Base-by-base conservation (phyloP, 768 basidiomycete genomes). In the Coprinopsis cinerea region DNA sequence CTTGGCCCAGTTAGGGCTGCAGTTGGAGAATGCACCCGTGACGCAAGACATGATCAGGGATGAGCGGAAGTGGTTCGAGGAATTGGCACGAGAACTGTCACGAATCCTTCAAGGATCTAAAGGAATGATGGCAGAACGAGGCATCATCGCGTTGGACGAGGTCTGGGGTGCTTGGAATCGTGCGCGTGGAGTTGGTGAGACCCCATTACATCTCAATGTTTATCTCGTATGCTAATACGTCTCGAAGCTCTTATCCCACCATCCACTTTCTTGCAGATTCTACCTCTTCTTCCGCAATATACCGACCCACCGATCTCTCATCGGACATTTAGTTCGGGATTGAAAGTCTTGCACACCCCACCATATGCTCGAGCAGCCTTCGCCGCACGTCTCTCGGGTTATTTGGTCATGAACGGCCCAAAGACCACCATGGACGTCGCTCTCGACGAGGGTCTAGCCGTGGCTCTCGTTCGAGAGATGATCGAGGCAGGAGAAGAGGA, bases 151-250 rank as follows among this genome's bases (percentile, higher is more conserved):
- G 0, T 67, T 96, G 23, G 93, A 97, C 61, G 93, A 95, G 66
- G 88, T 88, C 0, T 97, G 93, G 93, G 90, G 90, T 23, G 82
- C 87, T 1, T 96, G 93, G 93, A 95, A 94, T 61, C 82, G 93
- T 51, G 92, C 91, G 4, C 71, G 93, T 56, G 93, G 93, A 43
- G 86, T 95, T 47, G 86, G 92, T 91, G 64, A 63, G 85, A 59
- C 22, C 62, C 18, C 7, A 18, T 2, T 34, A 52, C 20, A 39
- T 41, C 57, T 32, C 30, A 7, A 32, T 15, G 15, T 15, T 32
- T 15, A 32, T 7, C 30, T 32, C 7, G 15, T 32, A 7, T 9
- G 15, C 7, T 15, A 15, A 32, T 32, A 7, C 30, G 9, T 15
- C 30, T 9, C 15, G 30, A 45, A 93, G 94, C 94, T 3, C 78